These are phyloP conservation scores for Daedalea quercina DNA, from an alignment of 768 basidiomycete species.

Conservation along the genomic window DNA sequence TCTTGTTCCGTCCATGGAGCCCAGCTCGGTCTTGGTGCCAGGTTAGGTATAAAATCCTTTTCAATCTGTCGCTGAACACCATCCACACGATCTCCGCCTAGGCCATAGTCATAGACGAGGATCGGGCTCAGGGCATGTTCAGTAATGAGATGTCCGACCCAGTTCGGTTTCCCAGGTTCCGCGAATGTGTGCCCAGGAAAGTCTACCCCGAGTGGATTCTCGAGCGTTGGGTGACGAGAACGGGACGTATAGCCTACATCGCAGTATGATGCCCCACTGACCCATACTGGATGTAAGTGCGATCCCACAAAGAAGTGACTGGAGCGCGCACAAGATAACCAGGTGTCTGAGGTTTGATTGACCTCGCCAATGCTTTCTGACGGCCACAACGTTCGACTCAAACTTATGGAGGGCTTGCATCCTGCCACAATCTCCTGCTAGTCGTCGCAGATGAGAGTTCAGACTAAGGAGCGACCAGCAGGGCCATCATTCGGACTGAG, in stretches of 20 bases:
- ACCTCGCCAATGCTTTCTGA: neutral
- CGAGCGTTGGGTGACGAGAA: neutral
- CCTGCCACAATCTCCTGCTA: no score
- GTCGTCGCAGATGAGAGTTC: no score
- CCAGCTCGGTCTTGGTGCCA: slow-evolving; percentile 19
- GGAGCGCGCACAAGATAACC: neutral
- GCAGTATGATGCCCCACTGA: neutral
- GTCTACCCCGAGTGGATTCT: neutral
- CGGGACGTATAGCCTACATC: neutral
- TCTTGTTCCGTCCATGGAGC: slow-evolving; percentile 20
- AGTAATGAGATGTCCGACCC: slow-evolving; percentile 22
- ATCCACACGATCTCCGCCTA: slow-evolving; percentile 41
- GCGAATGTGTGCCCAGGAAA: neutral
- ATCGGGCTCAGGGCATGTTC: slow-evolving; percentile 17
- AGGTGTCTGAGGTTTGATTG: neutral
- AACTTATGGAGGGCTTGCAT: neutral
- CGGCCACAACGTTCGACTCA: neutral
- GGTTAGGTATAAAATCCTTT: slow-evolving; percentile 29
- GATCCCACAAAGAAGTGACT: no score
- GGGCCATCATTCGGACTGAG: no score
- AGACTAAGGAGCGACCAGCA: no score
- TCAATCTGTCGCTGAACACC: slow-evolving; percentile 37
- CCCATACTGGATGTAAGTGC: no score
- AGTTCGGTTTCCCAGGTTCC: neutral
- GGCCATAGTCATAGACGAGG: slow-evolving; percentile 53